Evolutionary conservation across 2,329 filamentous ascomycete species (phyloP), one percentile per base, ranked within the genome.

Genomic region (Coniochaeta hoffmannii): DNA sequence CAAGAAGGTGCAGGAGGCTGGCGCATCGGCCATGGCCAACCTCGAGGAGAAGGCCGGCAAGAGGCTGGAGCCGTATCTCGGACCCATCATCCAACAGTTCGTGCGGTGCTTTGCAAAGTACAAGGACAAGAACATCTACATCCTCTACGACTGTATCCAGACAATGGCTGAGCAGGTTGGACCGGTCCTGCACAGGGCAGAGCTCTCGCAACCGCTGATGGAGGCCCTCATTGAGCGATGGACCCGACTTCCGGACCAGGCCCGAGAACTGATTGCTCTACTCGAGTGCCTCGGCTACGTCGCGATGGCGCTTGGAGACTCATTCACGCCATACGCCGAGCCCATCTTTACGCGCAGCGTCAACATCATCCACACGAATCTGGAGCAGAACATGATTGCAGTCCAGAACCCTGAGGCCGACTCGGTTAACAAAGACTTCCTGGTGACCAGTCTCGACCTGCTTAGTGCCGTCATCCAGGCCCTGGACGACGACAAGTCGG

Each of bases 121-220:
- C 82, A 97, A 99, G 79, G 93, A 97, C 71, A 87, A 90, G 65
- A 99, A 99, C 75, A 97, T 97, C 85, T 97, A 95, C 75, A 95
- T 97, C 55, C 82, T 99, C 32, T 99, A 99, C 74, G 94, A 99
- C 73, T 97, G 94, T 70, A 90, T 99, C 32, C 94, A 99, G 74
- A 99, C 94, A 0, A 77, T 99, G 56, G 94, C 94, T 3, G 94
- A 99, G 70, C 88, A 90, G 66, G 88, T 97, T 55, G 91, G 90
- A 11, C 85, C 87, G 7, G 84, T 88, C 32, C 78, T 99, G 61
- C 88, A 90, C n/a, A 80, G 84, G 58, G 88, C 88, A 7, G 83
- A 92, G 53, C 81, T 96, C n/a, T 85, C 92, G 38, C 82, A 88
- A 59, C 80, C 90, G 62, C 79, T 99, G 57, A 97, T 99, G 93